Evolutionary conservation across 208 protist genomes (phyloP), one percentile per base, ranked within the genome.

Genomic region (Leishmania tropica): DNA sequence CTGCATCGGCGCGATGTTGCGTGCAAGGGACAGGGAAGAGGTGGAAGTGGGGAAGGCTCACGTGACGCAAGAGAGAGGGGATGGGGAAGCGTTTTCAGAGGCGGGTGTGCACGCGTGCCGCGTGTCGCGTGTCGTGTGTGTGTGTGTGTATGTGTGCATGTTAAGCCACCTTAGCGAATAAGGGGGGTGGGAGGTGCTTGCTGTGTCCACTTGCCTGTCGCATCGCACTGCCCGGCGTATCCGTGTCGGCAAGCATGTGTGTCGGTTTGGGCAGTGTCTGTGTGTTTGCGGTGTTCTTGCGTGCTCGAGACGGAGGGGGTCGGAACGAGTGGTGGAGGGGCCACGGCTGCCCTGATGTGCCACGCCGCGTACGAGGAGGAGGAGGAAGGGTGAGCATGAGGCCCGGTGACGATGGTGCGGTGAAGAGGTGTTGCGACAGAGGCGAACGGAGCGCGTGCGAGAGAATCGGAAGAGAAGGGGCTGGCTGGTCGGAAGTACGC

Each of bases 81-180:
- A 17, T 19, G 37, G 65, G 37, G 21, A 45, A 28, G 65, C 17
- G 65, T 28, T 35, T 71, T 71, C 65, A 6, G 21, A 71, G 17
- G 45, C 72, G 21, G 5, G 62, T 48, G 47, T 15, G n/a, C n/a
- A 73, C 17, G 19, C 19, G 67, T 31, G n/a, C n/a, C 42, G 19
- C 19, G 67, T 31, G n/a, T 17, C 42, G 53, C 53, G 78, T 81
- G 77, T 65, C 28, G 2, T 64, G 67, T 54, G 78, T 7, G 42
- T 45, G 42, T 40, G 76, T 74, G 65, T 75, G 71, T 21, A 0
- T 75, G 42, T 56, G 71, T 75, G 28, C 10, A 5, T 72, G 67
- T 47, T 5, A 73, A 24, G 68, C 68, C 68, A 73, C 68, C 48
- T 73, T 73, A 73, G 68, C 13, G 2, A 73, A 73, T 7, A 35